Base-by-base conservation (phyloP, 441 rosid species). In the Metrosideros polymorpha region DNA sequence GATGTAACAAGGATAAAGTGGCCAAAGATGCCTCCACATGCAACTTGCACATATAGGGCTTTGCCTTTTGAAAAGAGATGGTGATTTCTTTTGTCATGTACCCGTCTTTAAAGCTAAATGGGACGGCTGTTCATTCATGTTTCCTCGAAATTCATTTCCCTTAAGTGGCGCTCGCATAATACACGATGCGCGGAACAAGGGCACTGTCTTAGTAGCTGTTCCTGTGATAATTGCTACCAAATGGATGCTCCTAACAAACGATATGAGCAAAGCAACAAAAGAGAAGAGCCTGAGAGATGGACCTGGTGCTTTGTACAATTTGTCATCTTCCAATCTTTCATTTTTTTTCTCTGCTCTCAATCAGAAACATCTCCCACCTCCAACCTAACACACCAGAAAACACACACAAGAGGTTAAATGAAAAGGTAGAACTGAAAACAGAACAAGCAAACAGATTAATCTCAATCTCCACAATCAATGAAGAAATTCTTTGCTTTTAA, bases 1-100 rank as follows among this genome's bases (percentile, higher is more conserved):
- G 91, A 59, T 85, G 84, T 84, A 85, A 86, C 61, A 61, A 39
- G 91, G 91, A 92, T 91, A 91, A 91, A 90, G 91, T 77, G 82
- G 35, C 56, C 35, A 84, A 66, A 47, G 83, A 63, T 71, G 88
- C 89, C 82, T 87, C 76, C 51, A 24, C 42, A 57, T 86, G 88
- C 94, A 89, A 92, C 85, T 91, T 90, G 93, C 76, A 76, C 83
- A 89, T 71, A 39, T 8, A 89, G 83, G 89, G 84, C 83, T 84
- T 61, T 47, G 56, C 35, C 88, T 89, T 87, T 87, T 51, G 25
- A 32, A 86, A 90, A 91, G 79, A 79, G 85, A 43, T 43, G 86
- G 87, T 89, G 87, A 86, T 66, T 83, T 39, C 63, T 85, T 91
- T 90, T 91, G 93, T 90, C 91, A 85, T 85, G 51, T 89, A 82